A percentile compares a stretch with the other conserved stretches of the same genome.
Conservation (phyloP, 441 rosid species). For the Populus hybrid region DNA sequence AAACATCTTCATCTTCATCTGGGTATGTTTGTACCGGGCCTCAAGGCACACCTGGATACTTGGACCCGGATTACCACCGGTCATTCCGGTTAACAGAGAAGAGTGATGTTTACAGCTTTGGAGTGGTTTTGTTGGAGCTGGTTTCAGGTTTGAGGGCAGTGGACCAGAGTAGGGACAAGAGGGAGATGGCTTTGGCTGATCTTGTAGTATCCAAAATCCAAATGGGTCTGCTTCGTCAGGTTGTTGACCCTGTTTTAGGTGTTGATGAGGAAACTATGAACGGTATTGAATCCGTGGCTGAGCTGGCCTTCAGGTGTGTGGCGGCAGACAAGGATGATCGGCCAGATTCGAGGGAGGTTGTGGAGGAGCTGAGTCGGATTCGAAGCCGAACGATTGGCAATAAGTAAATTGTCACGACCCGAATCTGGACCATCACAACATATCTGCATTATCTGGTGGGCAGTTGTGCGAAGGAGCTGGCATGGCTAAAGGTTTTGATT, state of each 20-base stretch:
- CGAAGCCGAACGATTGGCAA: conserved; percentile 33
- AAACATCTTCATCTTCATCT: conserved; percentile 43
- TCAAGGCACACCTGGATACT: conserved; percentile 87
- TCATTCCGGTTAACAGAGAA: conserved; percentile 86
- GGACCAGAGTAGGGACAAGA: conserved; percentile 72
- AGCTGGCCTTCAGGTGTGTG: conserved; percentile 83
- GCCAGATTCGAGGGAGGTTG: conserved; percentile 74
- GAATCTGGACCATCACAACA: neutral
- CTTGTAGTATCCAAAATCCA: conserved; percentile 78
- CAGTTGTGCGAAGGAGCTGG: neutral
- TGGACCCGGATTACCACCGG: conserved; percentile 88
- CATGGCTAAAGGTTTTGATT: neutral
- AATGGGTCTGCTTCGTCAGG: conserved; percentile 57
- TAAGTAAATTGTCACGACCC: conserved; percentile 6
- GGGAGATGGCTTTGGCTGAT: conserved; percentile 84
- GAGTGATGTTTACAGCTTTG: conserved; percentile 84
- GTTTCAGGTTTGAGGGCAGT: conserved; percentile 78
- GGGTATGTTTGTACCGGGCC: conserved; percentile 88
- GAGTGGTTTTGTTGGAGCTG: conserved; percentile 80
- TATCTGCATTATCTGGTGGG: neutral
- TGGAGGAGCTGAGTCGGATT: conserved; percentile 66
- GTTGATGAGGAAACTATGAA: conserved; percentile 29
- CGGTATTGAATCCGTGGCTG: conserved; percentile 65
- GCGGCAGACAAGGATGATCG: conserved; percentile 90
- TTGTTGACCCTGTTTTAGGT: conserved; percentile 57